Conservation (phyloP, 257 asterid species). For the Henckelia pumila region DNA sequence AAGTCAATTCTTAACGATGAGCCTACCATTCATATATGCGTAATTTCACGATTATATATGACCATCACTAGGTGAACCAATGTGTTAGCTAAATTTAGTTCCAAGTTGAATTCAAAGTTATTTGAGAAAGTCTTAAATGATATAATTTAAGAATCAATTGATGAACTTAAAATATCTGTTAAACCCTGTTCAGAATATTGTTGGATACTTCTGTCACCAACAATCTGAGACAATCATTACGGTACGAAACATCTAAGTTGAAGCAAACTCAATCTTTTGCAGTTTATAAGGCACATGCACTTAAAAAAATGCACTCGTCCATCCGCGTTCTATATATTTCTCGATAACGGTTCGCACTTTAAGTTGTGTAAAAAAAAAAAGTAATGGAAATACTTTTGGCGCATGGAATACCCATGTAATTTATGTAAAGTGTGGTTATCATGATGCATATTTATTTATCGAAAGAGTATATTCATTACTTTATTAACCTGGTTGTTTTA, state of each 20-base stretch:
- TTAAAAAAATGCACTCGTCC: too few relatives aligned
- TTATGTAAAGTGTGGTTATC: neutral
- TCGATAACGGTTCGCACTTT: neutral
- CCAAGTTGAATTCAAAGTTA: neutral
- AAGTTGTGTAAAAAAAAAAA: too few relatives aligned
- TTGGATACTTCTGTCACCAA: neutral
- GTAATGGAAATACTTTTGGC: neutral
- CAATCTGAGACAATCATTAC: too few relatives aligned
- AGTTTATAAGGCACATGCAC: neutral
- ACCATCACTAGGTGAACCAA: neutral
- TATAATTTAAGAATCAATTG: too few relatives aligned
- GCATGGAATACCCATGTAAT: neutral
- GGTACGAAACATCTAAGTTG: neutral
- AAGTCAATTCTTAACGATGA: neutral
- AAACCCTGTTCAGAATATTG: neutral
- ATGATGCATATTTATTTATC: neutral
- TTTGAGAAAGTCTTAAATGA: too few relatives aligned
- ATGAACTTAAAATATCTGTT: too few relatives aligned
- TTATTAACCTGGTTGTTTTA: neutral
- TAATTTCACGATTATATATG: neutral
- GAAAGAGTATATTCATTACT: neutral
- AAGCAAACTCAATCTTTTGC: neutral
- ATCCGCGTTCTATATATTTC: neutral
- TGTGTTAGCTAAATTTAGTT: neutral
- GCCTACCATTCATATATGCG: neutral